Percentiles rank a stretch among this genome's conserved stretches.
These are phyloP conservation scores for Sarocladiaceae sp. DNA, from an alignment of 2,329 filamentous ascomycete genomes.

Conservation along the genomic window DNA sequence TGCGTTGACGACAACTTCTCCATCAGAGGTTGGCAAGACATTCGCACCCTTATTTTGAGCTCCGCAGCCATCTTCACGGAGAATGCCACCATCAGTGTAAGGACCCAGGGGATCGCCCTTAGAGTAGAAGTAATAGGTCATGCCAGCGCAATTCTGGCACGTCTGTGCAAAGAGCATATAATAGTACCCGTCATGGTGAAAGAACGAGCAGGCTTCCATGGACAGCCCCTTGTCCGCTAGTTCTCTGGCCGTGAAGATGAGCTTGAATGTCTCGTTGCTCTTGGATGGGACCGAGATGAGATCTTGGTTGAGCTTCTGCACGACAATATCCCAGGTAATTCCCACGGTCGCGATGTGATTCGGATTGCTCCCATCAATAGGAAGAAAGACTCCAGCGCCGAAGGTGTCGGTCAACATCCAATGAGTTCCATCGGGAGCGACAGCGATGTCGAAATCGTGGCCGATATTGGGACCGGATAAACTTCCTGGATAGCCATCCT, in stretches of 20 bases:
- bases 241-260: not conserved
- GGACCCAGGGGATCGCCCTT: not conserved
- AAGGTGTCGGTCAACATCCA: not conserved
- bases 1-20: not conserved
- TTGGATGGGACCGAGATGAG: not conserved
- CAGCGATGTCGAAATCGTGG: not conserved
- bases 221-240: not conserved
- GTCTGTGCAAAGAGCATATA: not conserved
- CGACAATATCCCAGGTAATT: not conserved
- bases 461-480: not conserved
- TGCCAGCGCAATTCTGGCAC: not conserved
- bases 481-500: not conserved
- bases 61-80: not conserved
- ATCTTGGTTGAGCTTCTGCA: not conserved
- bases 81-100: not conserved
- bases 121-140: not conserved
- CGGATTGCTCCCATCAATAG: not conserved
- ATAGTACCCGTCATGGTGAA: not conserved
- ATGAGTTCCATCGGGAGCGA: not conserved
- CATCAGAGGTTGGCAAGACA: not conserved
- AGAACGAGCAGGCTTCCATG: not conserved
- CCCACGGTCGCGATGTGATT: not conserved
- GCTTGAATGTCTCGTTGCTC: not conserved
- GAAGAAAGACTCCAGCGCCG: not conserved
- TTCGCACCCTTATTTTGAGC: not conserved